Evolutionary conservation across 129 eudicot genomes (phyloP), one percentile per base, ranked within the genome.

Genomic region (Flaveria bidentis): DNA sequence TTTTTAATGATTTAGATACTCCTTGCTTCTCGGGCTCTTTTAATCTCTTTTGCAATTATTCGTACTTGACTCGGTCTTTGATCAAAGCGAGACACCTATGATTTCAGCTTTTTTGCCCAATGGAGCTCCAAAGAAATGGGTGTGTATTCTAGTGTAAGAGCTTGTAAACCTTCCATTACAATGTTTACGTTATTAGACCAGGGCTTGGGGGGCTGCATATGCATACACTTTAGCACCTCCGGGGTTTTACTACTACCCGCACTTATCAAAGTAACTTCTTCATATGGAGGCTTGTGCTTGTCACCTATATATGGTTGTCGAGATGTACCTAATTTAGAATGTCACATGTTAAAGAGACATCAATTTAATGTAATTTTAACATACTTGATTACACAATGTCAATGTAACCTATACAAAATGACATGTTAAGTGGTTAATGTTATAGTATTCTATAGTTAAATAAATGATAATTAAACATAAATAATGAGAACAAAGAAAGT

Each of bases 41-140:
- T 15, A 66, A 79, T 17, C n/a, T 64, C 20, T 52, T 55, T 36
- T 13, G 57, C 39, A 72, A 30, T 6, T 8, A 5, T 39, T 73
- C 5, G 36, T 30, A 30, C 36, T 15, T 50, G 1, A 6, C 58
- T 49, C 39, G 65, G 18, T 71, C 44, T 9, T 57, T 69, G 5
- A 71, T 9, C 42, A 61, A 0, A 11, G 10, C 42, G 8, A 0
- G 36, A 2, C 36, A 30, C 36, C 36, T 30, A 2, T 30, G 36
- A 30, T 30, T 30, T 30, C 36, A 4, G 36, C 5, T 30, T 28
- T 30, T 28, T 63, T 16, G 42, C 67, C 0, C 8, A 1, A 6
- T 23, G 63, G 22, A 20, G n/a, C 10, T 57, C 76, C 14, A 73
- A 74, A 44, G 47, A 80, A 80, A 25, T 74, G 71, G 3, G 18